A percentile compares a stretch with the other conserved stretches of the same genome.
Conservation (phyloP, 139 green algal species). For the Coelastrella sp. region DNA sequence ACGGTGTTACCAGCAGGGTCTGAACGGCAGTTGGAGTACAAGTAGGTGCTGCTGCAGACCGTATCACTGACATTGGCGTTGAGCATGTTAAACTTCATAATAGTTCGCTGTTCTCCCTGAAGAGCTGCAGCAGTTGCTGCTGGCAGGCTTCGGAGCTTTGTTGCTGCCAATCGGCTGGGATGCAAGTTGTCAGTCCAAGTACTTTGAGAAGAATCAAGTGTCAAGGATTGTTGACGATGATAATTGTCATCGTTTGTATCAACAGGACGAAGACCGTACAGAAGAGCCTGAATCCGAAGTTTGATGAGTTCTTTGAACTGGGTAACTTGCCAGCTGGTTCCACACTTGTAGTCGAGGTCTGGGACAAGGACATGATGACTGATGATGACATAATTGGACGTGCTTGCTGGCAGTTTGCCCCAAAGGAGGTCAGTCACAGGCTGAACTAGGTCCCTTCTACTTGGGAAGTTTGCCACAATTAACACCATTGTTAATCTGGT, state of each 20-base stretch:
- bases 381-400: constrained; percentile 41
- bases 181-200: too few species aligned
- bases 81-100: not conserved
- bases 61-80: not conserved
- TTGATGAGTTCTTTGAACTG: constrained; percentile 43
- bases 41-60: not conserved
- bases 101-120: not conserved
- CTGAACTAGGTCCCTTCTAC: too few species aligned
- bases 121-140: too few species aligned
- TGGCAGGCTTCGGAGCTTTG: too few species aligned
- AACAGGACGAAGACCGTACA: not conserved
- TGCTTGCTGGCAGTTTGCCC: not conserved
- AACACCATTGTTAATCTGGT: not conserved
- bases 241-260: not conserved
- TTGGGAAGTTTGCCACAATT: too few species aligned
- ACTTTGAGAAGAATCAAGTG: too few species aligned
- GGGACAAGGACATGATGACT: constrained; percentile 37
- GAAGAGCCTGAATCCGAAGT: not conserved
- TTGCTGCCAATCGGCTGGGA: too few species aligned
- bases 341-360: constrained; percentile 8
- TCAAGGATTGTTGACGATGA: too few species aligned
- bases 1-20: not conserved
- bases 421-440: constrained; percentile 33
- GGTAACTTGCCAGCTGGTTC: constrained; percentile 27
- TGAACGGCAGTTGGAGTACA: constrained; percentile 7